Evolutionary conservation across 2,329 filamentous ascomycete genomes (phyloP).

Genomic region (Blastomyces emzantsi): DNA sequence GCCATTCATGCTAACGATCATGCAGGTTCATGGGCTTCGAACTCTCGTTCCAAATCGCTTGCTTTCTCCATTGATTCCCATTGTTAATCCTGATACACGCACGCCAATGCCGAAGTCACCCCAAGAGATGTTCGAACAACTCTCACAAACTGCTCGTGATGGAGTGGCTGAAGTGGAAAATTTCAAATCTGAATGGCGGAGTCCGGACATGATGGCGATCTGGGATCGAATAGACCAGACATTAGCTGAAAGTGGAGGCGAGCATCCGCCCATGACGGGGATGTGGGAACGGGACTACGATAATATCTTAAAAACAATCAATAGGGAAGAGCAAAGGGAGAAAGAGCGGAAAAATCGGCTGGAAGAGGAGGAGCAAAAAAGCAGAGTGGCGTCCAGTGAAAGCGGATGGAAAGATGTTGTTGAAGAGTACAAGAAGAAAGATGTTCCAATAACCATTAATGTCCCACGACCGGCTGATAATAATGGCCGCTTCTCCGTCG

Average conservation of each 20-base stretch:
- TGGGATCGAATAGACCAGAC: slow-evolving; percentile 32
- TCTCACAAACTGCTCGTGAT: slow-evolving; percentile 28
- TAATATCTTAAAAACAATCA: slow-evolving; percentile 25
- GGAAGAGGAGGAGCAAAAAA: slow-evolving; percentile 26
- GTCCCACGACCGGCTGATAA: slow-evolving; percentile 21
- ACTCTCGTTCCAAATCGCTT: slow-evolving; percentile 34
- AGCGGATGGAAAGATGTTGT: slow-evolving; percentile 29
- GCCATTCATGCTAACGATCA: not conserved
- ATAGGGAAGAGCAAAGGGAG: slow-evolving; percentile 23
- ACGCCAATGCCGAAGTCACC: slow-evolving; percentile 28
- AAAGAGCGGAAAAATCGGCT: slow-evolving; percentile 21
- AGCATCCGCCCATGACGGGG: slow-evolving; percentile 28
- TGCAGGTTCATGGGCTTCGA: slow-evolving; percentile 37
- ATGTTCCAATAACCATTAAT: slow-evolving; percentile 22
- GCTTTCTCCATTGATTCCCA: slow-evolving; percentile 32
- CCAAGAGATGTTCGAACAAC: slow-evolving; percentile 26
- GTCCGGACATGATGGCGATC: slow-evolving; percentile 32
- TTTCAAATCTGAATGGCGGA: slow-evolving; percentile 35
- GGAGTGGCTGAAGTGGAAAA: slow-evolving; percentile 30
- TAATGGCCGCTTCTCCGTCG: slow-evolving; percentile 18
- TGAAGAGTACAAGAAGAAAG: slow-evolving; percentile 24
- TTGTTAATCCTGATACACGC: slow-evolving; percentile 25
- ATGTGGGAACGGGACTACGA: slow-evolving; percentile 37
- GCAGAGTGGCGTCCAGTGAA: slow-evolving; percentile 22
- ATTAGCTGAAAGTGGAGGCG: slow-evolving; percentile 31